Conservation (phyloP, 306 rosid genomes). For the Calophaca sinica region DNA sequence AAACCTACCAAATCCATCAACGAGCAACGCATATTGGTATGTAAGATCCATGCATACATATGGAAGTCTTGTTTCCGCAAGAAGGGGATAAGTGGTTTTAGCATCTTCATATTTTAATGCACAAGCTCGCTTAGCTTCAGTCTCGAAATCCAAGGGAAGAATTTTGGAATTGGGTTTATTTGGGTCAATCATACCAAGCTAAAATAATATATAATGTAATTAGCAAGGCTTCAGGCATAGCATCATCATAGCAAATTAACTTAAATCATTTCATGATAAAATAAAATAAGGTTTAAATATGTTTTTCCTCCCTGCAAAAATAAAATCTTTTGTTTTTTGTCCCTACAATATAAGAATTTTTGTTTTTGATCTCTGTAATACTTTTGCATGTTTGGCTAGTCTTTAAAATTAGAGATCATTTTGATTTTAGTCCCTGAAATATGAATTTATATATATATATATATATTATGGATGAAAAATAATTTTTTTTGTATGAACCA, state of each 20-base stretch:
- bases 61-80: slow-evolving; percentile 45
- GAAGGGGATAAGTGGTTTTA: slow-evolving; percentile 47
- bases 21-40: slow-evolving; percentile 69
- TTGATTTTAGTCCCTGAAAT: too few relatives aligned
- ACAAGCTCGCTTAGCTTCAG: slow-evolving; percentile 75
- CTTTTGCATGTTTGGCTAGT: too few relatives aligned
- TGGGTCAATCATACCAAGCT: slow-evolving; percentile 70
- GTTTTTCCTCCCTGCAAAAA: too few relatives aligned
- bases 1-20: slow-evolving; percentile 80
- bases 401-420: too few relatives aligned
- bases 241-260: not conserved
- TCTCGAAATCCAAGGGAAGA: slow-evolving; percentile 55
- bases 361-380: too few relatives aligned
- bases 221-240: not conserved
- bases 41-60: slow-evolving; percentile 85
- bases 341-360: too few relatives aligned
- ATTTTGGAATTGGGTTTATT: slow-evolving; percentile 50
- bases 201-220: slow-evolving; percentile 2
- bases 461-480: too few relatives aligned
- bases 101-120: slow-evolving; percentile 55
- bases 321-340: too few relatives aligned
- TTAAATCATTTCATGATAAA: not conserved
- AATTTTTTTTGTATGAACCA: too few relatives aligned
- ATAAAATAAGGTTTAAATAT: not conserved
- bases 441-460: too few relatives aligned